Conservation (phyloP, 768 basidiomycete species). For the Xerocomus brunneocitrinus region DNA sequence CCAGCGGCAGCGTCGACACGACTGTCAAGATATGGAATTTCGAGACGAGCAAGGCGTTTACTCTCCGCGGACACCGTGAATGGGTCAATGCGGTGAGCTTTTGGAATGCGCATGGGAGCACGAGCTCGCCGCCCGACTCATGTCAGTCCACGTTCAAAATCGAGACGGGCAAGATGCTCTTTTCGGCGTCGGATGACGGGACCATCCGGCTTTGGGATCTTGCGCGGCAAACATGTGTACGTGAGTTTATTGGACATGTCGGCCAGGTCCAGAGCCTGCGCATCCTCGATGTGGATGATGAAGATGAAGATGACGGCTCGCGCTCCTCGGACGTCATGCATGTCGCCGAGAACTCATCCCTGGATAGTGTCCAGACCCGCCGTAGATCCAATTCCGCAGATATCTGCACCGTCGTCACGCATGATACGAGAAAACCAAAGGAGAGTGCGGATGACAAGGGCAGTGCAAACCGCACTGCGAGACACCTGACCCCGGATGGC, state of each 20-base stretch:
- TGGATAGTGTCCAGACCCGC: conserved; percentile 15
- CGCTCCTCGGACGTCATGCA: conserved; percentile 9
- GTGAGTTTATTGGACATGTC: conserved; percentile 84
- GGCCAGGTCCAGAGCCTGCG: conserved; percentile 92
- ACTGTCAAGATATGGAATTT: conserved; percentile 96
- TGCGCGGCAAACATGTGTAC: conserved; percentile 69
- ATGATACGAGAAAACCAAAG: conserved; percentile 13
- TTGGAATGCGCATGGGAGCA: conserved; percentile 58
- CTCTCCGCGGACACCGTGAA: conserved; percentile 86
- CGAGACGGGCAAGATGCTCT: conserved; percentile 88
- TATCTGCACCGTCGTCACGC: conserved; percentile 29
- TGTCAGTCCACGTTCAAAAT: conserved; percentile 46
- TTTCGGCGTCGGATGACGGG: conserved; percentile 94
- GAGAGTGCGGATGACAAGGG: conserved; percentile 14
- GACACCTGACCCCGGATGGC: background rate
- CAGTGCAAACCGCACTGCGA: conserved; percentile 3
- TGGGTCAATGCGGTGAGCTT: conserved; percentile 96
- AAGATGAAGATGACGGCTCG: conserved; percentile 23
- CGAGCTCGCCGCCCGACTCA: conserved; percentile 9
- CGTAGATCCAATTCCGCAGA: conserved; percentile 14
- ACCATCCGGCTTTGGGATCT: conserved; percentile 95
- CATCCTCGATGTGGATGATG: conserved; percentile 65
- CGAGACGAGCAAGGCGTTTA: conserved; percentile 86
- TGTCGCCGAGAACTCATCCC: conserved; percentile 12
- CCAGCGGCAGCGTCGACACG: conserved; percentile 89